Base-by-base conservation (phyloP, 2,329 filamentous ascomycete genomes). In the Fusarium foetens region DNA sequence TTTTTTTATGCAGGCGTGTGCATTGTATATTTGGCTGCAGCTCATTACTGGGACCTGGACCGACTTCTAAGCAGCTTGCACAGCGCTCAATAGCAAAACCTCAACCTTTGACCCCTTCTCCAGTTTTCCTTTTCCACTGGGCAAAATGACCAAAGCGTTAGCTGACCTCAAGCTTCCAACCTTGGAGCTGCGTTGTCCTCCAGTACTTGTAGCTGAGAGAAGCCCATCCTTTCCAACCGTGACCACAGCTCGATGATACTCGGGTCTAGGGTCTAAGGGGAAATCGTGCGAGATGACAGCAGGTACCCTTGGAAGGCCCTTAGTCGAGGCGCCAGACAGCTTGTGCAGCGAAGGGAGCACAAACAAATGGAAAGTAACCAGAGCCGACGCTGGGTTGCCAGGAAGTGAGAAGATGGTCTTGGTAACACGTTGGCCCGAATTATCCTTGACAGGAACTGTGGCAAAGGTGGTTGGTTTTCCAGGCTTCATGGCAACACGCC, bases 391-490 rank as follows among this genome's bases (percentile, higher is more conserved):
- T 0, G 96, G 96, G 79, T 99, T 99, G 0, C 96, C 96, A 0
- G 96, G 96, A 0, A 99, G 86, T 0, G 94, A 93, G 83, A 99
- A 99, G 72, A 99, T 89, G 64, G 92, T 87, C 78, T 93, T 94
- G 3, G 83, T 84, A 29, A 89, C 81, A 49, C 90, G 87, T 43
- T 88, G 84, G 25, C 90, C 89, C 4, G 77, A 79, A 68, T 88
- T 87, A 66, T 89, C 85, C 80, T 91, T 91, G 42, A 88, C 85
- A 2, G 93, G 91, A 1, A 98, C 88, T 0, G 94, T 98, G 5
- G 96, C 96, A 80, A 99, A 99, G 0, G 96, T 99, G 0, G 95
- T 98, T 5, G 96, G 96, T 82, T 98, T 99, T 8, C 96, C 96
- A 0, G 96, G 96, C 84, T 99, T 99, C 96, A 99, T 98, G 60